Evolutionary conservation across 2,329 filamentous ascomycete genomes (phyloP), one percentile per base, ranked within the genome.

Genomic region (Pseudocercospora macadamiae): DNA sequence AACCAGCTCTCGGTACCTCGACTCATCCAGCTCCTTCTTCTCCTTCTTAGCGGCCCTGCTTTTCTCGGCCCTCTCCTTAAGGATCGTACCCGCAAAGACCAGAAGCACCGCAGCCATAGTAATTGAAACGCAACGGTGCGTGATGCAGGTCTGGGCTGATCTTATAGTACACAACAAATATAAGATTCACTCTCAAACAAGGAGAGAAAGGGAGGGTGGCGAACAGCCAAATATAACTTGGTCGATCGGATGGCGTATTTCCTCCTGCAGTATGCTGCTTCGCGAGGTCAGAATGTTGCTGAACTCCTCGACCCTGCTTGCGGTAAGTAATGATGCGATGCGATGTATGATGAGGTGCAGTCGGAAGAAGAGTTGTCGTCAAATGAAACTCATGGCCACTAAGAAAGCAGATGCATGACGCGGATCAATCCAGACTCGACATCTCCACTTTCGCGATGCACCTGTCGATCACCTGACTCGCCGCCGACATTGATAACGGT

Each of bases 51-150:
- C 52, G 26, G 67, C 58, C 47, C 66, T 66, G 55, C 55, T 65
- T 52, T 66, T 57, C 23, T 64, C 59, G n/a, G 66, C 52, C 4
- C 61, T 47, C 18, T 70, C 63, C 28, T 63, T 61, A 16, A 71
- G 55, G 36, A 62, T 60, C 9, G 65, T 52, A 5, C 58, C 63
- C 6, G 58, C 67, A 5, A 63, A 45, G n/a, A 71, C 64, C 19
- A 71, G 34, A 18, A 71, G 51, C 21, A 70, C 54, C 12, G 64
- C 61, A 4, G 68, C 68, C 68, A 71, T 71, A 14, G 23, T 30
- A 47, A 21, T 12, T 47, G 10, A 7, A 32, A 19, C 28, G 16
- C n/a, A 39, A 42, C 16, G n/a, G 12, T 14, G 16, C 34, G 30
- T 23, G 30, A 37, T 23, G 32, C 21, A 18, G 34, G 34, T 26